Base-by-base conservation (phyloP, 2,329 filamentous ascomycete genomes). In the Talaromyces sp. region DNA sequence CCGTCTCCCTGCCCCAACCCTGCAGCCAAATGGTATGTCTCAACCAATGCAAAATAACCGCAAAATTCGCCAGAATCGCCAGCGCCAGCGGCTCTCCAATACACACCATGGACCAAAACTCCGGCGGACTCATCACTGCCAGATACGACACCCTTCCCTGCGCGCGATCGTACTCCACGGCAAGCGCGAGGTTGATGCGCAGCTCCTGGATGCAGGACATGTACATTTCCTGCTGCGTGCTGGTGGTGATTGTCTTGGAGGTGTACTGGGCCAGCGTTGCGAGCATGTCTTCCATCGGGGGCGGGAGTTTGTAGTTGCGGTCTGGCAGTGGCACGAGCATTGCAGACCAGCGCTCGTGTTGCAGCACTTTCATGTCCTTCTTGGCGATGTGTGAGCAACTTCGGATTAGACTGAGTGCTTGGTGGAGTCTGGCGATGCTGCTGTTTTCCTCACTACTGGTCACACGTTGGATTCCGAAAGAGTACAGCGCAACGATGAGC, bases 1-100 rank as follows among this genome's bases (percentile, higher is more conserved):
- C 47, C 17, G 42, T 58, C 17, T 62, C 55, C 36, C 54, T 62
- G 17, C 60, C 60, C 60, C 55, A 62, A 36, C 60, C 60, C 28
- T 58, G 55, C 13, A 62, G 3, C 60, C 60, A 62, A 47, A 62
- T 55, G 55, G 39, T 58, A 32, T 55, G 19, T 19, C 39, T 58
- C 30, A 55, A 17, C 42, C 56, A 33, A 10, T 62, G 39, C 42
- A 62, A 33, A 7, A 44, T 55, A 13, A 62, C 60, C 11, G 51
- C 60, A 52, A 54, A 62, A n/a, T 62, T 62, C 1, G 60, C 60
- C 13, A 62, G 52, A 17, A 62, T 49, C 28, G 60, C 60, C 27
- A 62, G 27, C 51, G 60, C 60, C 7, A 62, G 13, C 22, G 60
- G 60, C 19, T 62, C 56, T 28, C 57, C n/a, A 51, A 55, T 28